Conservation (phyloP, 1,284 basidiomycete species). For the Trichosporon inkin region DNA sequence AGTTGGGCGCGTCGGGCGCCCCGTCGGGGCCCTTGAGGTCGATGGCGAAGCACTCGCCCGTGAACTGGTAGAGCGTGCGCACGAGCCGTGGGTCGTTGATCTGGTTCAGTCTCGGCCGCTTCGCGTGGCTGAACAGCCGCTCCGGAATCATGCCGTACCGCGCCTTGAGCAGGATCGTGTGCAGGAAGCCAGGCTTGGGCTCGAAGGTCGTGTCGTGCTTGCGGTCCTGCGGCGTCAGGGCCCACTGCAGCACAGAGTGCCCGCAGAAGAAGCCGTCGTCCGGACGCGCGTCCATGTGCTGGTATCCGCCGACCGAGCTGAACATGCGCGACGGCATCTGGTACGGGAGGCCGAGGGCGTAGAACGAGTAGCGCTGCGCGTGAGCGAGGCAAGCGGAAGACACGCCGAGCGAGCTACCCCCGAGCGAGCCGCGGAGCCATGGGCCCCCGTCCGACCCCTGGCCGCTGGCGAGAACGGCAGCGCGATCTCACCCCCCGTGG, state of each 20-base stretch:
- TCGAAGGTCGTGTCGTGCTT: conserved; percentile 40
- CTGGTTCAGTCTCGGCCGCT: conserved; percentile 40
- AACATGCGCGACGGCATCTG: conserved; percentile 50
- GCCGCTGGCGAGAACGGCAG: too few species aligned
- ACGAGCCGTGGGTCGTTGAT: conserved; percentile 43
- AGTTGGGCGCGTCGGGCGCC: conserved; percentile 30
- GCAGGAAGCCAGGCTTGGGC: conserved; percentile 51
- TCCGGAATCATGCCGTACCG: conserved; percentile 41
- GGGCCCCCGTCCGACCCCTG: too few species aligned
- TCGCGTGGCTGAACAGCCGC: conserved; percentile 45
- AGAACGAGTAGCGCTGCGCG: conserved; percentile 50
- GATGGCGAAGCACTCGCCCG: conserved; percentile 45
- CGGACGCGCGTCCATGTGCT: conserved; percentile 35
- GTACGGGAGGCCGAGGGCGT: conserved; percentile 50
- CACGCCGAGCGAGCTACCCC: too few species aligned
- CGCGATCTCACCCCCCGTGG: too few species aligned
- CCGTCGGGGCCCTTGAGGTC: conserved; percentile 47
- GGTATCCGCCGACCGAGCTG: conserved; percentile 42
- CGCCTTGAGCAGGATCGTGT: conserved; percentile 53
- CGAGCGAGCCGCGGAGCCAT: too few species aligned
- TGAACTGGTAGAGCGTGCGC: conserved; percentile 45
- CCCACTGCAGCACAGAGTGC: conserved; percentile 45
- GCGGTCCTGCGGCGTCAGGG: conserved; percentile 42
- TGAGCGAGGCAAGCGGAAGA: too few species aligned
- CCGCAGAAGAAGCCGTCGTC: conserved; percentile 43